Evolutionary conservation across 2,329 filamentous ascomycete genomes (phyloP).

Genomic region (Phaeoacremonium minimum): DNA sequence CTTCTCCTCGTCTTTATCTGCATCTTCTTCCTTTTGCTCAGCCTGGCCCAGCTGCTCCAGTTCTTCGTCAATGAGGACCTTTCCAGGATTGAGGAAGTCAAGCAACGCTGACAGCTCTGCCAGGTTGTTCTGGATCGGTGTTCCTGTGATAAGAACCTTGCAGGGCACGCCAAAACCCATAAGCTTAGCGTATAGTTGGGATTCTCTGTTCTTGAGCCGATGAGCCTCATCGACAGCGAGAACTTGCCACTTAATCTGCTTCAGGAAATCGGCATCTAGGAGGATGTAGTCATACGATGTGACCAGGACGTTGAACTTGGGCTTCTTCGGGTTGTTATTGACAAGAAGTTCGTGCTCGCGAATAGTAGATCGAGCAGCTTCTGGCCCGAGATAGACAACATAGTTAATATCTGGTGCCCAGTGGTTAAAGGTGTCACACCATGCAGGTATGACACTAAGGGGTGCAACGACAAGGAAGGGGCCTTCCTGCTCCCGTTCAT

Average conservation of each 20-base stretch:
- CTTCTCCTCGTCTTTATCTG: conserved; percentile 26
- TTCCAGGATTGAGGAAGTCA: conserved; percentile 95
- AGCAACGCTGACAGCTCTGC: conserved; percentile 88
- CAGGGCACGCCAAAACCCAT: conserved; percentile 83
- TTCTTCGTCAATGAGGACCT: conserved; percentile 85
- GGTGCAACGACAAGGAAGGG: conserved; percentile 97
- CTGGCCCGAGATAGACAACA: conserved; percentile 91
- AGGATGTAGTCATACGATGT: conserved; percentile 98
- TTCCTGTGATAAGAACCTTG: conserved; percentile 91
- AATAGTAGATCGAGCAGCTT: conserved; percentile 80
- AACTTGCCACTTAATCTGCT: conserved; percentile 94
- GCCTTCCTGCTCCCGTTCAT: conserved; percentile 83
- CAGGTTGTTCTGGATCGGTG: conserved; percentile 94
- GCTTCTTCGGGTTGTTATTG: conserved; percentile 80
- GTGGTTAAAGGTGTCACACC: conserved; percentile 95
- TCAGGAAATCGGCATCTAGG: conserved; percentile 76
- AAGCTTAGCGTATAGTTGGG: conserved; percentile 83
- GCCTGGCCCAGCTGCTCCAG: conserved; percentile 67
- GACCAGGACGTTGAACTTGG: conserved; percentile 95
- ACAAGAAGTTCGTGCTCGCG: conserved; percentile 85
- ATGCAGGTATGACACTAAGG: conserved; percentile 93
- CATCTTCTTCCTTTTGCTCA: conserved; percentile 23
- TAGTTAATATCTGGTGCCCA: conserved; percentile 98
- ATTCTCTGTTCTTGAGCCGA: conserved; percentile 92
- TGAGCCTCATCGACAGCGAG: conserved; percentile 96